phyloP scores from a whole-genome alignment of 345 rosid species.

The Leavenworthia alabamica region DNA sequence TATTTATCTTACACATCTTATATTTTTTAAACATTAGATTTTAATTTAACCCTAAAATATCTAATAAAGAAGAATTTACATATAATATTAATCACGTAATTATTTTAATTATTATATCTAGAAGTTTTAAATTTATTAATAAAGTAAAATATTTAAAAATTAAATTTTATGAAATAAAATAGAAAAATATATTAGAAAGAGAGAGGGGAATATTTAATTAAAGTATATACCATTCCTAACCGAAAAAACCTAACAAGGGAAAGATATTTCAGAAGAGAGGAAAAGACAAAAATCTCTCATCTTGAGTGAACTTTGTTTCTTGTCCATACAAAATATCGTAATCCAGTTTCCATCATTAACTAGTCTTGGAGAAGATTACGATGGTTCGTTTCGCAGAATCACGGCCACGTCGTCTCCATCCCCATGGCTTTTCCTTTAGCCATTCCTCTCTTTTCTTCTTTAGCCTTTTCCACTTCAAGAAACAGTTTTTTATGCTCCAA shows the following conservation, averaged over 20 bases:
- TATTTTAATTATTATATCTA: too few relatives aligned
- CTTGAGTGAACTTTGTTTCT: too few relatives aligned
- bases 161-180: too few relatives aligned
- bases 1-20: too few relatives aligned
- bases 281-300: slow-evolving; percentile 14
- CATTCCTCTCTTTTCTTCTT: slow-evolving; percentile 20
- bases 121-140: too few relatives aligned
- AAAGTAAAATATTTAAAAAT: too few relatives aligned
- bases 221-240: background rate
- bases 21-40: too few relatives aligned
- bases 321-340: slow-evolving; percentile 27
- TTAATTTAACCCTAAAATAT: too few relatives aligned
- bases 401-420: slow-evolving; percentile 13
- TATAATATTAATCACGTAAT: too few relatives aligned
- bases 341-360: slow-evolving; percentile 15
- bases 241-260: background rate
- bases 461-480: slow-evolving; percentile 6
- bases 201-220: too few relatives aligned
- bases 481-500: slow-evolving; percentile 13
- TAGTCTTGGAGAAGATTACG: slow-evolving; percentile 9
- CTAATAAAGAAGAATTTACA: too few relatives aligned
- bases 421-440: slow-evolving; percentile 46
- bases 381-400: slow-evolving; percentile 21
- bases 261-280: background rate
- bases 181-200: too few relatives aligned